Percentiles rank a stretch among this genome's conserved stretches.
Evolutionary conservation across 1,284 basidiomycete species (phyloP).

Genomic region (Hemileia vastatrix): DNA sequence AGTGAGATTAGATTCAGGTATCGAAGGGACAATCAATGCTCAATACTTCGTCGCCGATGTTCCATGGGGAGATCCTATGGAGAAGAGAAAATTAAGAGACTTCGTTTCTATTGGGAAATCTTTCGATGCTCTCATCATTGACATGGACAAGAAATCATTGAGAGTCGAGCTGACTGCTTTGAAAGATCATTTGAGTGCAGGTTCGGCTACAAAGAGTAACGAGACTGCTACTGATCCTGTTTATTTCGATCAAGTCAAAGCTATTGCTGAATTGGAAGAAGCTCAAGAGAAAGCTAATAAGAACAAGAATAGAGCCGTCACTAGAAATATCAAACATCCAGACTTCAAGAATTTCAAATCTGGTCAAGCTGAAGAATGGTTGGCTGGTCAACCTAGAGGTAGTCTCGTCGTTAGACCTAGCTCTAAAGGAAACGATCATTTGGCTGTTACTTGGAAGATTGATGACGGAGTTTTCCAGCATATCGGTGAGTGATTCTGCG

Average conservation of each 20-base stretch:
- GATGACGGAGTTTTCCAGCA: slow-evolving; percentile 94
- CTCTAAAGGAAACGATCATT: slow-evolving; percentile 82
- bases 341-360: slow-evolving; percentile 96
- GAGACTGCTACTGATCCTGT: slow-evolving; percentile 56
- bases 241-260: slow-evolving; percentile 61
- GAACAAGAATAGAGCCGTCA: slow-evolving; percentile 71
- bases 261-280: slow-evolving; percentile 62
- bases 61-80: no score
- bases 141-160: slow-evolving; percentile 57
- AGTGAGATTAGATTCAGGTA: slow-evolving; percentile 77
- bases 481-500: slow-evolving; percentile 55
- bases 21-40: slow-evolving; percentile 64
- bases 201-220: slow-evolving; percentile 58
- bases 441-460: slow-evolving; percentile 99
- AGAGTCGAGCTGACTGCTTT: slow-evolving; percentile 67
- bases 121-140: slow-evolving; percentile 68
- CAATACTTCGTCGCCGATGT: slow-evolving; percentile 56
- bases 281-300: slow-evolving; percentile 56
- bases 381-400: slow-evolving; percentile 81
- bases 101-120: slow-evolving; percentile 57
- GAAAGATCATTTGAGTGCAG: slow-evolving; percentile 61
- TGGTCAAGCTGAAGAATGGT: slow-evolving; percentile 73
- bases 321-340: slow-evolving; percentile 90
- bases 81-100: neutral
- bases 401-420: slow-evolving; percentile 93